Base-by-base conservation (phyloP, 2,329 filamentous ascomycete species). In the Cytospora mali region DNA sequence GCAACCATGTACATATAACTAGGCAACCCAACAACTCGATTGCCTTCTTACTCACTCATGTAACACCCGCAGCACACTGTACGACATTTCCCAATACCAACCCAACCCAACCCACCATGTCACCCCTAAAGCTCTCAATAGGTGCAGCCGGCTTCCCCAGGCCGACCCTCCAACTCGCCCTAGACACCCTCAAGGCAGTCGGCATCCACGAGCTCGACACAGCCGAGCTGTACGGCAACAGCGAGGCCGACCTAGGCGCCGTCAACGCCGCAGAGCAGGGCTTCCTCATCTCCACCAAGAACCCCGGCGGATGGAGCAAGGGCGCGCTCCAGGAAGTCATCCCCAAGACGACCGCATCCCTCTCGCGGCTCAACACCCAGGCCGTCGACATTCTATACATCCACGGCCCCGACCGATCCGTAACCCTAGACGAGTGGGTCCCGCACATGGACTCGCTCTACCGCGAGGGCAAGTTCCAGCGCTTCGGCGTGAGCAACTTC, bases 401-500 rank as follows among this genome's bases (percentile, higher is more conserved):
- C 11, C 59, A 62, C 53, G 54, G 31, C 2, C 59, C 59, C 9
- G 59, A 62, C 59, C 7, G 46, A 1, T 67, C 76, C 25, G 74
- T 75, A 68, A 78, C 76, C 58, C 75, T 80, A n/a, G 79, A 82
- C 66, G 73, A 57, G 7, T 62, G 59, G 59, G 59, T 73, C 5
- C 80, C 79, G 0, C 81, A 83, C 65, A 80, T 87, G 51, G 82
- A 92, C 70, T 82, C 89, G 69, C 71, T 92, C 55, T 86, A 91
- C 75, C 85, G 87, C 69, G 80, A 67, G 46, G 88, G 89, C 14
- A 90, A 90, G 68, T 92, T 93, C 69, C 81, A 87, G 11, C 80
- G 85, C 57, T 74, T 92, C 3, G 89, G 88, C 0, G 71, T 92
- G 33, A 86, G 82, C 64, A 92, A 92, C 71, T 92, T 83, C 69